phyloP scores from a whole-genome alignment of 2,329 filamentous ascomycete genomes.

The Madurella fahalii region DNA sequence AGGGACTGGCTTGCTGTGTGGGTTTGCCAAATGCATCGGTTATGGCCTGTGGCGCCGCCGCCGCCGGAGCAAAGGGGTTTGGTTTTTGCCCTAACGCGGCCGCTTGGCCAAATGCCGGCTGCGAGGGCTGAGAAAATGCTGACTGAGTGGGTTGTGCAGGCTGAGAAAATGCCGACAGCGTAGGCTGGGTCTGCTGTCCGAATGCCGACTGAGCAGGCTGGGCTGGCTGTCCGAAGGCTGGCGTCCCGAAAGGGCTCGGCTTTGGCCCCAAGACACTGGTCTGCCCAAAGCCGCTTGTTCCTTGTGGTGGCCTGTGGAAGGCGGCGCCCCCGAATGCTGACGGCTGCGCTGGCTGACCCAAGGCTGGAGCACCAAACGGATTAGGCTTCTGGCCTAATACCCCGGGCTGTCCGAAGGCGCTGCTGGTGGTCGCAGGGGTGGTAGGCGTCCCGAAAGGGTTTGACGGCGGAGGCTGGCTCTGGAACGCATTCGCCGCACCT shows the following conservation, averaged over 20 bases:
- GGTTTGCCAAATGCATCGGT: slow-evolving; percentile 30
- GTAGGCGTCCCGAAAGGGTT: slow-evolving; percentile 43
- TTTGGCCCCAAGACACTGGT: slow-evolving; percentile 26
- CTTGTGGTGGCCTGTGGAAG: slow-evolving; percentile 29
- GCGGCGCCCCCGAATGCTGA: slow-evolving; percentile 22
- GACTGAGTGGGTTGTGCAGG: no score
- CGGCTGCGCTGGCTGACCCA: slow-evolving; percentile 41
- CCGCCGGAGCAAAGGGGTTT: background rate
- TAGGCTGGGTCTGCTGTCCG: slow-evolving; percentile 17
- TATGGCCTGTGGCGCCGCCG: slow-evolving; percentile 12
- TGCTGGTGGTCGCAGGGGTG: background rate
- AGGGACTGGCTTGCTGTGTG: slow-evolving; percentile 25
- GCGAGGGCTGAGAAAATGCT: slow-evolving; percentile 33
- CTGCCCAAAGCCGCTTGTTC: slow-evolving; percentile 28
- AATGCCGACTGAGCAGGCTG: slow-evolving; percentile 19
- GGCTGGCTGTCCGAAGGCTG: slow-evolving; percentile 23
- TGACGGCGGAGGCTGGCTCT: slow-evolving; percentile 19
- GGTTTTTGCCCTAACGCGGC: slow-evolving; percentile 12
- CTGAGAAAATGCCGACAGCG: slow-evolving; percentile 29
- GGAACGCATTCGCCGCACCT: slow-evolving; percentile 41
- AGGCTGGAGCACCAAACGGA: slow-evolving; percentile 44
- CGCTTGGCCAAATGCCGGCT: slow-evolving; percentile 25
- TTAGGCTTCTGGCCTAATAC: slow-evolving; percentile 32
- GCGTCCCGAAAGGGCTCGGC: slow-evolving; percentile 30
- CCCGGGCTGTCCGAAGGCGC: slow-evolving; percentile 40